Evolutionary conservation across 2,329 filamentous ascomycete species (phyloP).

Genomic region (Diaporthe sp.): DNA sequence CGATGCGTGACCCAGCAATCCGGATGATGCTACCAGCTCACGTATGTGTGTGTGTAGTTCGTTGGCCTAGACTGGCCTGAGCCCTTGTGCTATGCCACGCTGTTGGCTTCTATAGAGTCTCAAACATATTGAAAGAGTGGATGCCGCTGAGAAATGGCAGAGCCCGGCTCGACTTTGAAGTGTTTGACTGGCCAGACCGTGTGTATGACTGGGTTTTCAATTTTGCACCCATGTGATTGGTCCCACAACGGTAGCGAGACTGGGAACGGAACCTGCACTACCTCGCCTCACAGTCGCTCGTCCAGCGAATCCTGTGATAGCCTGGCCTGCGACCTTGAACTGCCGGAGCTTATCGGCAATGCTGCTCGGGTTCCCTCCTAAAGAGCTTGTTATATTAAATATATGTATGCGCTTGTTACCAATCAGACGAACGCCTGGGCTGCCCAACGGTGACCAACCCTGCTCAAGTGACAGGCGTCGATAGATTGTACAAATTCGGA

Average conservation of each 20-base stretch:
- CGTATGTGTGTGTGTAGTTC: not conserved
- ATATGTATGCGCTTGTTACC: not conserved
- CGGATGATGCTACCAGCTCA: not conserved
- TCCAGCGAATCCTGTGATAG: not conserved
- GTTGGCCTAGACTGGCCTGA: not conserved
- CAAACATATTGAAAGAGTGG: not conserved
- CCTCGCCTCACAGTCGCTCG: not conserved
- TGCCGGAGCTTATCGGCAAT: slow-evolving; percentile 6
- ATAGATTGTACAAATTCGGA: not conserved
- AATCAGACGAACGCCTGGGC: not conserved
- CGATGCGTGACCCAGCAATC: not conserved
- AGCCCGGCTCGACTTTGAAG: not conserved
- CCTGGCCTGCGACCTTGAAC: not conserved
- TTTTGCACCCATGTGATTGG: not conserved
- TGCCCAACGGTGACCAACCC: not conserved
- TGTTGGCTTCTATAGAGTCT: not conserved
- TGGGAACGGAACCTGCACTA: not conserved
- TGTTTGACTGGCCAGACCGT: not conserved
- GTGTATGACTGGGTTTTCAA: not conserved
- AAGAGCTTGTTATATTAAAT: not conserved
- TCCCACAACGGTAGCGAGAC: not conserved
- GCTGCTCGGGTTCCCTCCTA: not conserved
- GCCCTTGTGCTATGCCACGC: not conserved
- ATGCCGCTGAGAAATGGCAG: not conserved
- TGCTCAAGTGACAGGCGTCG: not conserved